These are phyloP conservation scores for Begonia masoniana DNA, from an alignment of 306 rosid genomes.

Conservation along the genomic window DNA sequence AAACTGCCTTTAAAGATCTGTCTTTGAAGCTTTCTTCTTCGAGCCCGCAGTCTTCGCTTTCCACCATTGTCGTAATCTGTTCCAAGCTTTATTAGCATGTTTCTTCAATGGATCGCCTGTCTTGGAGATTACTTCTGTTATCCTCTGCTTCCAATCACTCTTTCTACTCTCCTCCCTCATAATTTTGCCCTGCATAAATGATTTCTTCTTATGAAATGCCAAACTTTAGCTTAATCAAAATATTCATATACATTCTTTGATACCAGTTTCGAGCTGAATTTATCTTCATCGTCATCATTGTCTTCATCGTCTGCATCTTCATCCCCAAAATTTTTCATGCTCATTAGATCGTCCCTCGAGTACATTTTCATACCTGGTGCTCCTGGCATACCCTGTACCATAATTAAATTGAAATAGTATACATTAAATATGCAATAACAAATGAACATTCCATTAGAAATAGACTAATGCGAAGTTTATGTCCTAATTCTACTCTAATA, in stretches of 20 bases:
- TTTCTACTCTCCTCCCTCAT: constrained; percentile 40
- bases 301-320: constrained; percentile 56
- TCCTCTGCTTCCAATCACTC: constrained; percentile 46
- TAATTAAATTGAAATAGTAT: too few species aligned
- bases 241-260: not conserved
- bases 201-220: too few species aligned
- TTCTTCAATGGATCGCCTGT: constrained; percentile 39
- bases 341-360: constrained; percentile 84
- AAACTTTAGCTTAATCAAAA: not conserved
- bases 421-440: too few species aligned
- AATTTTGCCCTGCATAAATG: constrained; percentile 38
- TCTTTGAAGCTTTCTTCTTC: constrained; percentile 10
- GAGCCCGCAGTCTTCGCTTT: constrained; percentile 29
- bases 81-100: constrained; percentile 54
- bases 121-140: constrained; percentile 32
- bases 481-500: too few species aligned
- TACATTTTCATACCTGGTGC: constrained; percentile 98
- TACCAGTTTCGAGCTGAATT: constrained; percentile 69
- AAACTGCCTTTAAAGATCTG: constrained; percentile 41
- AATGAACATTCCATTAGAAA: too few species aligned
- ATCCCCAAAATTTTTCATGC: constrained; percentile 49
- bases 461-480: too few species aligned
- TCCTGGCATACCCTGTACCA: constrained; percentile 94
- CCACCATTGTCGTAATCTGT: constrained; percentile 50
- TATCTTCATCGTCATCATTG: constrained; percentile 21